These are phyloP conservation scores for Eucalyptus microcorys DNA, from an alignment of 345 rosid species.

Conservation along the genomic window DNA sequence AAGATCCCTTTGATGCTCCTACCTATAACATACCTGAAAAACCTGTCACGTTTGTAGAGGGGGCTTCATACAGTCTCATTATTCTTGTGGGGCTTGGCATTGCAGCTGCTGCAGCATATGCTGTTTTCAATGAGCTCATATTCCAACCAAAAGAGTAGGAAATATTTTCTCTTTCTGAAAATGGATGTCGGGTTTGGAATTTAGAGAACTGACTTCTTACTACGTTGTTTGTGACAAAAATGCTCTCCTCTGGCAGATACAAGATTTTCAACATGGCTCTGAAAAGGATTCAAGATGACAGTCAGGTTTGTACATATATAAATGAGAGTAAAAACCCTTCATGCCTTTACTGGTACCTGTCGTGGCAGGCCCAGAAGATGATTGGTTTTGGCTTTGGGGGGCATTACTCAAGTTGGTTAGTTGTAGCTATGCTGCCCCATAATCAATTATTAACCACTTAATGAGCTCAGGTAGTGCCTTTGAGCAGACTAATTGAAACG, in stretches of 20 bases:
- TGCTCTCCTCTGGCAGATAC: conserved; percentile 32
- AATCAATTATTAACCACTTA: neutral
- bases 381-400: neutral
- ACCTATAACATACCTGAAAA: conserved; percentile 92
- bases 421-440: neutral
- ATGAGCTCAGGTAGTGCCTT: neutral
- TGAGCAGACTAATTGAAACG: neutral
- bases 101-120: conserved; percentile 90
- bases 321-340: neutral
- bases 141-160: conserved; percentile 87
- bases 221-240: neutral
- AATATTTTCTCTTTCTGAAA: neutral
- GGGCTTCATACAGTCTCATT: conserved; percentile 82
- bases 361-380: neutral
- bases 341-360: neutral
- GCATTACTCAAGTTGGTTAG: neutral
- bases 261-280: conserved; percentile 77
- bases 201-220: neutral
- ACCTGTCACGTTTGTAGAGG: conserved; percentile 89
- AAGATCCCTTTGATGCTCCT: conserved; percentile 95
- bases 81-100: conserved; percentile 88
- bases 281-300: conserved; percentile 84
- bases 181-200: neutral
- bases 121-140: conserved; percentile 81
- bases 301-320: conserved; percentile 45